phyloP scores from a whole-genome alignment of 495 filamentous ascomycete genomes.

The Neurospora discreta region DNA sequence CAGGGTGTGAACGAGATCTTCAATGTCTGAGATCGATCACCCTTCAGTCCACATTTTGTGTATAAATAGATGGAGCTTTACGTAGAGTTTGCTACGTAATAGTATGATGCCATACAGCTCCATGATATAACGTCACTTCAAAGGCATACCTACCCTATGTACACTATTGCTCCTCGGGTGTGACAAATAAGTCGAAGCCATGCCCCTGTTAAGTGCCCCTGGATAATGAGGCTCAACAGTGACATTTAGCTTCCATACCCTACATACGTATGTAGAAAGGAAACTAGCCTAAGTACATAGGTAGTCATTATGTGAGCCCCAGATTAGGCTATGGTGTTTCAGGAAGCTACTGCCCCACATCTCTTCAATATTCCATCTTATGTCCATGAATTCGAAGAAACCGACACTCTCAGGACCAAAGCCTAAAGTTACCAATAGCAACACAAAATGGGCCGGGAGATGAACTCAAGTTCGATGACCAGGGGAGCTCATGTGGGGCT shows the following conservation, averaged over 20 bases:
- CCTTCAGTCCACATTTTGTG: neutral
- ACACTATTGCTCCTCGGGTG: neutral
- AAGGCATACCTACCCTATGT: neutral
- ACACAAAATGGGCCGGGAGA: neutral
- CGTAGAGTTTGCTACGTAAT: neutral
- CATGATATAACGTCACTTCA: neutral
- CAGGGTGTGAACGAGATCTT: neutral
- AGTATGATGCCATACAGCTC: neutral
- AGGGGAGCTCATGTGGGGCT: neutral
- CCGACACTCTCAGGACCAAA: neutral
- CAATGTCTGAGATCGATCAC: neutral
- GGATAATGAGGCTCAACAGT: neutral
- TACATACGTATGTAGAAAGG: neutral
- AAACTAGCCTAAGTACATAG: neutral
- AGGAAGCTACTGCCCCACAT: neutral
- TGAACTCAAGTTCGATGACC: neutral
- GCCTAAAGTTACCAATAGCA: neutral
- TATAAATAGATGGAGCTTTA: neutral
- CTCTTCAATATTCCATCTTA: neutral
- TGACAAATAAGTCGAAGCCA: neutral
- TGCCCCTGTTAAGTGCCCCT: neutral
- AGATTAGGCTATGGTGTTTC: neutral
- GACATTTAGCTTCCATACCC: neutral
- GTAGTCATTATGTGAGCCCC: neutral
- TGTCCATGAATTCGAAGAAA: neutral